phyloP scores from a whole-genome alignment of 2,329 filamentous ascomycete genomes.

The Xylariaceae sp. region DNA sequence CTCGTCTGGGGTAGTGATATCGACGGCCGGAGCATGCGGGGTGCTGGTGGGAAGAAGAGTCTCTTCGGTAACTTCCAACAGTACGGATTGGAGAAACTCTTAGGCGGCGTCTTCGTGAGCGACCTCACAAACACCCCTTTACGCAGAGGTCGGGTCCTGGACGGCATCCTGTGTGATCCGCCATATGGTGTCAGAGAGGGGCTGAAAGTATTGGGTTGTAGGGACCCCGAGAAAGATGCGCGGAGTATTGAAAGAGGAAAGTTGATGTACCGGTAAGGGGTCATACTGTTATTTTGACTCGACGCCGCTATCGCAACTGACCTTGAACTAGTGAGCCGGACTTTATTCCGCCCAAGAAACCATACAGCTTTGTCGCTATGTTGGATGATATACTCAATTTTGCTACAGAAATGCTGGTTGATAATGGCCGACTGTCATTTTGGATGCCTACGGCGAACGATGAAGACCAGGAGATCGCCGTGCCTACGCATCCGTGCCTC shows the following conservation, averaged over 20 bases:
- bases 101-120: constrained; percentile 75
- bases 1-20: constrained; percentile 84
- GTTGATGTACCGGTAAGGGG: constrained; percentile 60
- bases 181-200: constrained; percentile 95
- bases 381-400: constrained; percentile 86
- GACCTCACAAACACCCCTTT: constrained; percentile 87
- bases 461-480: constrained; percentile 66
- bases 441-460: constrained; percentile 95
- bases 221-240: constrained; percentile 56
- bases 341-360: constrained; percentile 67
- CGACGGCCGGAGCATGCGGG: constrained; percentile 81
- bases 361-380: constrained; percentile 88
- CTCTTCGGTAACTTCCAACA: constrained; percentile 72
- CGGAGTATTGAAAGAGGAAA: constrained; percentile 64
- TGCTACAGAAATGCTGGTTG: constrained; percentile 68
- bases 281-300: neutral
- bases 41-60: constrained; percentile 51
- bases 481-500: constrained; percentile 72
- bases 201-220: constrained; percentile 74
- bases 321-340: constrained; percentile 17
- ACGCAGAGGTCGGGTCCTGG: constrained; percentile 49
- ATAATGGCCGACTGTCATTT: constrained; percentile 75
- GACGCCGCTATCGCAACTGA: constrained; percentile 4
- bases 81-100: constrained; percentile 61
- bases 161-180: constrained; percentile 92